phyloP scores from a whole-genome alignment of 306 rosid genomes.

The Prunus mira region DNA sequence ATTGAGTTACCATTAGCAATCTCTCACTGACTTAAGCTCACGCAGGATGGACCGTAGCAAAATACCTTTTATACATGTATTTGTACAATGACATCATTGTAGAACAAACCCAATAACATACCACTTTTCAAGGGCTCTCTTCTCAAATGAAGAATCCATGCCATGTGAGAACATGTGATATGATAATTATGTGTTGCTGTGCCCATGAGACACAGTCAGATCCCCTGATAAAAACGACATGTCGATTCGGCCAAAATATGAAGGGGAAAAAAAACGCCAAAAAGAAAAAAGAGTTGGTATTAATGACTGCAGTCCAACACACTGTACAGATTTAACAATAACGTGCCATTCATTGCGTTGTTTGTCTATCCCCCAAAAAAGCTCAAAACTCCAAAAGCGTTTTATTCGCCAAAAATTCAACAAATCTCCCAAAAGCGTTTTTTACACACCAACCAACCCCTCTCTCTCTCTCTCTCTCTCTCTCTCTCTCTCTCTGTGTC shows the following conservation, averaged over 20 bases:
- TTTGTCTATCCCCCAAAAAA: not conserved
- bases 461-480: not conserved
- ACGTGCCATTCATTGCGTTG: not conserved
- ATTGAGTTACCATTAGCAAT: not conserved
- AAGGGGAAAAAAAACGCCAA: not conserved
- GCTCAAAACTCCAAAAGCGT: not conserved
- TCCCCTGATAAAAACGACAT: not conserved
- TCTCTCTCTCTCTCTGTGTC: not conserved
- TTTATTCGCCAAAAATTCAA: not conserved
- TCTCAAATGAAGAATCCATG: not conserved
- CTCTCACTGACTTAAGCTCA: not conserved
- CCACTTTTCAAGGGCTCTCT: not conserved
- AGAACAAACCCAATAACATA: not conserved
- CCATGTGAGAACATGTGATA: too few relatives aligned
- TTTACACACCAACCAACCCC: not conserved
- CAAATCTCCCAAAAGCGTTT: not conserved
- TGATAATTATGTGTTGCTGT: not conserved
- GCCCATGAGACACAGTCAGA: not conserved
- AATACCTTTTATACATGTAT: not conserved
- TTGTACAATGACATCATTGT: too few relatives aligned
- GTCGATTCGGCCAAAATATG: not conserved
- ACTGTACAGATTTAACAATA: not conserved
- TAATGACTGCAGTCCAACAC: not conserved
- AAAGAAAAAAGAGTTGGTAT: not conserved
- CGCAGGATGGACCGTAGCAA: not conserved